A percentile compares a stretch with the other conserved stretches of the same genome.
phyloP scores from a whole-genome alignment of 345 rosid species.

The Acer saccharum region DNA sequence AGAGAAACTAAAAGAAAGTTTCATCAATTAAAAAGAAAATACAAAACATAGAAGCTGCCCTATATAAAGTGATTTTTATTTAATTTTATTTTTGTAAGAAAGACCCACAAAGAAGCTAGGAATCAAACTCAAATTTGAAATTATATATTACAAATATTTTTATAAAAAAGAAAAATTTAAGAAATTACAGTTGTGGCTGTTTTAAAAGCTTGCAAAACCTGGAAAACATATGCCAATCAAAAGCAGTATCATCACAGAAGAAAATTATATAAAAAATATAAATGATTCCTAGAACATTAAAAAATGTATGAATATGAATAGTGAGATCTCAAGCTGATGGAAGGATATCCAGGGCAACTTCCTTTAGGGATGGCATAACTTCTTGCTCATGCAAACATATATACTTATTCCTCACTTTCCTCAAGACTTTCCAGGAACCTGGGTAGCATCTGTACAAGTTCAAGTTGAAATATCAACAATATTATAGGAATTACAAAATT shows the following conservation, averaged over 20 bases:
- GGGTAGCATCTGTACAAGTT: constrained; percentile 63
- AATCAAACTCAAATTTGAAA: no score
- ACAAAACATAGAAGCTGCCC: no score
- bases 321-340: constrained; percentile 53
- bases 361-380: constrained; percentile 87
- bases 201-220: background rate
- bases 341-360: constrained; percentile 85
- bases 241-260: background rate
- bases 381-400: constrained; percentile 74
- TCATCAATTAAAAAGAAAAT: no score
- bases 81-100: no score
- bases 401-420: constrained; percentile 44
- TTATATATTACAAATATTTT: no score
- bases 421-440: constrained; percentile 88
- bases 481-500: background rate
- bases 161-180: background rate
- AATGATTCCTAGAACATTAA: background rate
- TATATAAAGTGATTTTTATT: no score
- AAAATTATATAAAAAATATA: background rate
- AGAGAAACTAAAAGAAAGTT: no score
- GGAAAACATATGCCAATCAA: background rate
- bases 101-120: no score
- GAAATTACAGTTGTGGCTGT: background rate
- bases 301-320: no score
- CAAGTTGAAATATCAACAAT: background rate